Evolutionary conservation across 257 asterid genomes (phyloP).

Genomic region (Marsdenia floribunda): DNA sequence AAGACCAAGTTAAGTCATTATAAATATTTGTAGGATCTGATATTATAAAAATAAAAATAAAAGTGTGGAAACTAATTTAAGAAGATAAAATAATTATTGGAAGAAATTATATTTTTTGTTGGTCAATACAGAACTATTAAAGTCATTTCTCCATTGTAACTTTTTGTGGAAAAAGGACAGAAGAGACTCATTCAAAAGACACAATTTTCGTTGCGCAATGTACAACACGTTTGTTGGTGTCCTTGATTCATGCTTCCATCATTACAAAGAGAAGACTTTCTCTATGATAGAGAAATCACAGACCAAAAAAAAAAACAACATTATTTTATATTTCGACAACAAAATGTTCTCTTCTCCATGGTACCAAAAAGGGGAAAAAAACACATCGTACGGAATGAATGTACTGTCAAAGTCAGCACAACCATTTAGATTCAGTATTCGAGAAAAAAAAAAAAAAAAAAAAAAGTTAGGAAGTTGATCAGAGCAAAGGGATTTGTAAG

Average conservation of each 20-base stretch:
- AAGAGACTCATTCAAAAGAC: background rate
- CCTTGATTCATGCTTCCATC: background rate
- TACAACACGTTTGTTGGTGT: background rate
- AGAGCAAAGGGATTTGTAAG: background rate
- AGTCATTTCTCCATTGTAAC: background rate
- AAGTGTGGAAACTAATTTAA: too few species aligned
- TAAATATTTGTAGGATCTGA: too few species aligned
- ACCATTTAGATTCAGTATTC: background rate
- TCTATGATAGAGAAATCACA: background rate
- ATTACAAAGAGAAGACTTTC: background rate
- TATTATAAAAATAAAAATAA: too few species aligned
- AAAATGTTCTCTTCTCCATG: too few species aligned
- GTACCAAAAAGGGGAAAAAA: background rate
- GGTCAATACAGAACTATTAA: background rate
- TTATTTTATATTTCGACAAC: background rate
- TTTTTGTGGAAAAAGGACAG: background rate
- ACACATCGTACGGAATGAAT: background rate
- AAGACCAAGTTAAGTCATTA: too few species aligned
- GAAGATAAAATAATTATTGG: background rate
- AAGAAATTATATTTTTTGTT: background rate
- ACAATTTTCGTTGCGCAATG: background rate
- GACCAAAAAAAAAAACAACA: background rate
- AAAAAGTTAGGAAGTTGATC: too few species aligned
- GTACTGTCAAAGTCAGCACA: background rate
- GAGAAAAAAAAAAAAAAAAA: too few species aligned